Percentiles rank a stretch among this genome's conserved stretches.
These are phyloP conservation scores for Sungouiella thailandica DNA, from an alignment of 805 yeast genomes.

Conservation along the genomic window DNA sequence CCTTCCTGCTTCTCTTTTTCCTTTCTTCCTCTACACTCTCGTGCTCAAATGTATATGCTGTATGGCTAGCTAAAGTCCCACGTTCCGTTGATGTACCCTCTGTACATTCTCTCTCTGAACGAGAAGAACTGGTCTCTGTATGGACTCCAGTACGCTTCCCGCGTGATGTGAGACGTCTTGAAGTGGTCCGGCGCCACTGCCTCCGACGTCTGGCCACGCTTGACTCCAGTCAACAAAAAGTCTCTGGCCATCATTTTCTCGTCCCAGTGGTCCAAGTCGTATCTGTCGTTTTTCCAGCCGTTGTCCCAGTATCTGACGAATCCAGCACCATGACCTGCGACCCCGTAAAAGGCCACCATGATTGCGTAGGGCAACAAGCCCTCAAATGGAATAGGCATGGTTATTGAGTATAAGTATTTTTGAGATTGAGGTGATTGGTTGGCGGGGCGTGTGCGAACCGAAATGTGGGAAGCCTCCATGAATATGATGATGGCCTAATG, in stretches of 20 bases:
- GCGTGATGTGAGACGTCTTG: slow-evolving; percentile 50
- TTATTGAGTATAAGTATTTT: slow-evolving; percentile 7
- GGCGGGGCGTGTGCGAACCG: slow-evolving; percentile 14
- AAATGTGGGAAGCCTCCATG: too few relatives aligned
- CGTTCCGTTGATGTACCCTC: slow-evolving; percentile 41
- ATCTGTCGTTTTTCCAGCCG: slow-evolving; percentile 45
- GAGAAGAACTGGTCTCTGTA: slow-evolving; percentile 44
- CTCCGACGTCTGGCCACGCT: slow-evolving; percentile 61
- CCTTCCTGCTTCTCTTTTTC: too few relatives aligned
- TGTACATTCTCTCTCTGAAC: slow-evolving; percentile 43
- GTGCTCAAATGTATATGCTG: too few relatives aligned
- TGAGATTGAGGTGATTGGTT: slow-evolving; percentile 15
- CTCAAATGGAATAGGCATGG: slow-evolving; percentile 45
- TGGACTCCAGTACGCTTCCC: slow-evolving; percentile 41
- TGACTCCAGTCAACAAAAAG: slow-evolving; percentile 67
- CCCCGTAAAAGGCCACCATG: slow-evolving; percentile 41
- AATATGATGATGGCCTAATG: too few relatives aligned
- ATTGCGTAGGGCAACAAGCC: slow-evolving; percentile 43
- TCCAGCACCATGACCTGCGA: slow-evolving; percentile 43
- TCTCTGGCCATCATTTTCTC: slow-evolving; percentile 63
- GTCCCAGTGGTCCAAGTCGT: slow-evolving; percentile 40
- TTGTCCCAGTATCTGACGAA: slow-evolving; percentile 45
- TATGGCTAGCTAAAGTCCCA: slow-evolving; percentile 34
- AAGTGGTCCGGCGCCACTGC: slow-evolving; percentile 73
- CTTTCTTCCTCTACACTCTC: too few relatives aligned